Base-by-base conservation (phyloP, 2,329 filamentous ascomycete species). In the Monosporascus cannonballus region DNA sequence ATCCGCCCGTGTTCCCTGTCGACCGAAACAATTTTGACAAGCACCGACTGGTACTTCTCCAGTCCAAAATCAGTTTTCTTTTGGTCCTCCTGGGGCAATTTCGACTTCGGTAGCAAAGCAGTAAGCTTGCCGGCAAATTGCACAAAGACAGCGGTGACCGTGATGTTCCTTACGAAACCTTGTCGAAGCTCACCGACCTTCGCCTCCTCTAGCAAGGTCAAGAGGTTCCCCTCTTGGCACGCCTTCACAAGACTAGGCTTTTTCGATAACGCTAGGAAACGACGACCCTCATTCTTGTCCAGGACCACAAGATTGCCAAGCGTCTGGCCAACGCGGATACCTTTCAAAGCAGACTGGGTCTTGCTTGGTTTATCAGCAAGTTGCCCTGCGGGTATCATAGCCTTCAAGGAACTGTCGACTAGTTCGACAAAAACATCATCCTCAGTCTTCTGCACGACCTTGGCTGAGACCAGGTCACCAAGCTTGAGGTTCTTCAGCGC, bases 121-220 rank as follows among this genome's bases (percentile, higher is more conserved):
- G 84, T 87, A 18, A 96, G 72, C 36, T 82, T 84, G 61, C 85
- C 87, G 41, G 85, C 84, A 68, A 96, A 96, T 64, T 95, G 87
- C n/a, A 96, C 81, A 63, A 96, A 97, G 11, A 92, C 78, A 44
- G 89, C 90, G 8, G 87, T 89, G 2, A 82, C 74, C 0, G 90
- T 92, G 50, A 96, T 87, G 63, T 94, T 95, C 54, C 86, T 85
- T 25, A 99, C 84, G 62, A 93, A 96, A 6, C 92, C 93, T 54
- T 84, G 80, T 7, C 90, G 80, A 24, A 83, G 73, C 36, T 81
- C 77, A 30, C 88, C 88, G 57, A 87, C 79, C 57, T 84, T 80
- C 20, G 90, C 79, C 58, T 93, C 83, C 22, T 87, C 84, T 51
- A 94, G 86, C 44, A 72, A 80, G 18, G 78, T 78, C n/a, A 95